Base-by-base conservation (phyloP, 257 asterid genomes). In the Capsicum chinense region DNA sequence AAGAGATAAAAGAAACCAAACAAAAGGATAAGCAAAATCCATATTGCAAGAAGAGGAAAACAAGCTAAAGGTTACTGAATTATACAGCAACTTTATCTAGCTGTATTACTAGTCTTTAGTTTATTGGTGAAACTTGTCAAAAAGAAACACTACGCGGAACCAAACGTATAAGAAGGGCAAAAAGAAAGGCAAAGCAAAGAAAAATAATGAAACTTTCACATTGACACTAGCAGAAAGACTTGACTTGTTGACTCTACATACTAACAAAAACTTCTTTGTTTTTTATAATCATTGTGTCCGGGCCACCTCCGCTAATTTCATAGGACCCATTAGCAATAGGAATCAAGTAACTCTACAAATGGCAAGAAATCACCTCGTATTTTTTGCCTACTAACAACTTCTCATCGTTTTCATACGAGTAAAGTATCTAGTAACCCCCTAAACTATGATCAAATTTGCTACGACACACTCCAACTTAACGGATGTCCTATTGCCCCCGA, bases 201-300 rank as follows among this genome's bases (percentile, higher is more conserved):
- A 50, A 4, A 73, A 0, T 26, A 4, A 39, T 8, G 44, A 19
- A 74, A 37, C 9, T 52, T 50, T 50, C 80, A 74, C 62, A 74
- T 50, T 7, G 80, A 50, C 60, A 0, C 44, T 17, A 50, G 19
- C 19, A 74, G 44, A 74, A 12, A 21, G 4, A 74, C 44, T 74
- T 74, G 60, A 74, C 42, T 50, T 74, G 11, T 50, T 50, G 80
- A 50, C 60, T 74, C 44, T 74, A 17, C 57, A 74, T 74, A 48
- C 4, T 6, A 71, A 71, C 79, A 47, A 50, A 47, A 50, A 39
- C 6, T 44, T 44, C 7, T 44, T 44, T 44, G 7, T 44, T 39
- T 39, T 39, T 39, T 2, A 44, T 5, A 44, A 6, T 5, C 48
- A 6, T 44, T 6, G 48, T 44, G 48, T 3, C 48, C 48, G 48